Evolutionary conservation across 176 grass and related monocot species (phyloP).

Genomic region (Rhynchospora breviuscula): DNA sequence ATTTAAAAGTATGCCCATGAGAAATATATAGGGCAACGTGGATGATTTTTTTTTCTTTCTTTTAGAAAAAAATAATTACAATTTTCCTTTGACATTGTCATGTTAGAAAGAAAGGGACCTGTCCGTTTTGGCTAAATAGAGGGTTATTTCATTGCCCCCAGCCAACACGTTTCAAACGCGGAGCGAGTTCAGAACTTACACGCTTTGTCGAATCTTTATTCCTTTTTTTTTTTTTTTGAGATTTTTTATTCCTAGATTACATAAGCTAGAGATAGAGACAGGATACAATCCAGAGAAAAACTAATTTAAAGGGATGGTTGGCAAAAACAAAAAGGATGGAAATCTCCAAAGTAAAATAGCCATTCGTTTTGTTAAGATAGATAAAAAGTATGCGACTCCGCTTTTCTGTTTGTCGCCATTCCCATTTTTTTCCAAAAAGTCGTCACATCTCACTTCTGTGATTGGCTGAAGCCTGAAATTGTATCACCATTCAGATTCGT

Average conservation of each 20-base stretch:
- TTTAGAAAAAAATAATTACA: too few relatives aligned
- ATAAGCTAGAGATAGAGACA: too few relatives aligned
- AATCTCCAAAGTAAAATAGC: neutral
- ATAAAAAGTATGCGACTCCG: neutral
- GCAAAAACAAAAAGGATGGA: neutral
- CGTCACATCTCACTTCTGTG: too few relatives aligned
- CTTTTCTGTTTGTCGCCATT: neutral
- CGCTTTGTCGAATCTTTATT: neutral
- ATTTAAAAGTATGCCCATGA: too few relatives aligned
- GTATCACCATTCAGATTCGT: too few relatives aligned
- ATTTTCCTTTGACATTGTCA: too few relatives aligned
- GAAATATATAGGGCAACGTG: too few relatives aligned
- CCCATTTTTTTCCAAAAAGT: neutral
- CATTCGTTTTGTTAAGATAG: neutral
- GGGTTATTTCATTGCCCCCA: neutral
- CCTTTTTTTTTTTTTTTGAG: too few relatives aligned
- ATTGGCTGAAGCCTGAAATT: too few relatives aligned
- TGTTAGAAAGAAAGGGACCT: too few relatives aligned
- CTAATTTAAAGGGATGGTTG: neutral
- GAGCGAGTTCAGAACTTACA: neutral
- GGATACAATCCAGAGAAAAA: neutral
- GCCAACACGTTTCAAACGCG: conserved; percentile 9
- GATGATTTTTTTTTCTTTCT: too few relatives aligned
- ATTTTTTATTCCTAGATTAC: neutral
- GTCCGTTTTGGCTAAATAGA: neutral